These are phyloP conservation scores for Harrya chromipes DNA, from an alignment of 768 basidiomycete genomes.

Conservation along the genomic window DNA sequence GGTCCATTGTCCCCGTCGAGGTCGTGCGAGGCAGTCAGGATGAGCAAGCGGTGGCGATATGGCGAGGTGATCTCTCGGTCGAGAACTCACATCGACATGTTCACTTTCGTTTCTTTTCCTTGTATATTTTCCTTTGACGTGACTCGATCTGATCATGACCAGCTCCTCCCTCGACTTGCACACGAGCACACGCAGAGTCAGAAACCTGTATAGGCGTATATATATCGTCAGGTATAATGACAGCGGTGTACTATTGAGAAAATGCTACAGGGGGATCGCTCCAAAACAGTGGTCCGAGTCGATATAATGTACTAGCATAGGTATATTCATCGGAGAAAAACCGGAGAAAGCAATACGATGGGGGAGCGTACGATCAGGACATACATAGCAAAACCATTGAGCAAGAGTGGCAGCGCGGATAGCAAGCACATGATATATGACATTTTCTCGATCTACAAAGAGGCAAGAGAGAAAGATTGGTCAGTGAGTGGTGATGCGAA, in stretches of 20 bases:
- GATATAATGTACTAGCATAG: too few relatives aligned
- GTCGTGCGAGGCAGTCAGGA: too few relatives aligned
- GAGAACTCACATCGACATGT: too few relatives aligned
- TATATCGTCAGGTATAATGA: background rate
- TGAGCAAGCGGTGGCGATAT: too few relatives aligned
- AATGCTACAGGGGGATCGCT: background rate
- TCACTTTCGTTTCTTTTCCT: too few relatives aligned
- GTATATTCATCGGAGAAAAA: background rate
- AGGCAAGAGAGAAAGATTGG: background rate
- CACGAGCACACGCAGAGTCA: too few relatives aligned
- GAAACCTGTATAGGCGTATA: background rate
- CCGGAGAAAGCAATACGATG: background rate
- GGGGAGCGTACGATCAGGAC: background rate
- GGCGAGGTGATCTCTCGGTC: too few relatives aligned
- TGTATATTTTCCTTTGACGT: too few relatives aligned
- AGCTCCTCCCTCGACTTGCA: too few relatives aligned
- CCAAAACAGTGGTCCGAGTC: background rate
- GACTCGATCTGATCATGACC: too few relatives aligned
- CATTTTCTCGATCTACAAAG: conserved; percentile 5
- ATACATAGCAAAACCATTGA: background rate
- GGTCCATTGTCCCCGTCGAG: too few relatives aligned
- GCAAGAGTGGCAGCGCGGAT: background rate
- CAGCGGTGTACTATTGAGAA: background rate
- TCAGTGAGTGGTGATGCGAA: conserved; percentile 9
- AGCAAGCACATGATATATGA: too few relatives aligned